Evolutionary conservation across 352 stramenopile species (phyloP), one percentile per base, ranked within the genome.

Genomic region (Globisporangium polare): DNA sequence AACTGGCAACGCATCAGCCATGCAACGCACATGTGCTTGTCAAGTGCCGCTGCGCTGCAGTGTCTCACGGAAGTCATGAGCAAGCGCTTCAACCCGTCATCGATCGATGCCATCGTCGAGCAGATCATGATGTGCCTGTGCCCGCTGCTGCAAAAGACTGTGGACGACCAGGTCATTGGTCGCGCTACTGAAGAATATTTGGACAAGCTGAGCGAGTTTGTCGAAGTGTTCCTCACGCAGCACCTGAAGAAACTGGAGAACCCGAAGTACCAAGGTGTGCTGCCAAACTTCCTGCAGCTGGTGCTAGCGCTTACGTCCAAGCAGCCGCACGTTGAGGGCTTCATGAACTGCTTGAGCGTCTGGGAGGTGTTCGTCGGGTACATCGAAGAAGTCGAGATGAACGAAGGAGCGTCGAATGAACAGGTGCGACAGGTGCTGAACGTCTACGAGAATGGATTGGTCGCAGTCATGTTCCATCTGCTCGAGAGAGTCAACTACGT

Each of bases 311-410:
- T 92, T 8, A 94, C 83, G 5, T 74, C 74, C 20, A 80, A 86
- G 24, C 85, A 94, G 71, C 81, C 81, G 4, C 81, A 92, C 49
- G 72, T 89, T 2, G 78, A 78, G 33, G 85, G 83, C 1, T 89
- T 92, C 46, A 58, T 92, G 47, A 90, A 92, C 62, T 94, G 85
- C 49, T 58, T 94, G 37, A 83, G 72, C 26, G 77, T 92, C 7
- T 94, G 85, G 85, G 83, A 94, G 27, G 81, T 94, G 6, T 89
- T 94, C 53, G 83, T 94, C 17, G 74, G 76, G 18, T 90, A 92
- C 53, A 79, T 94, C 54, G 85, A 94, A 65, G 83, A 92, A 58
- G 71, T 80, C 1, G 80, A 92, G 58, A 76, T 86, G 41, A 80
- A 89, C 41, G 83, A 89, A 71, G 75, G 69, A 5, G 78, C 78